A percentile compares a stretch with the other conserved stretches of the same genome.
These are phyloP conservation scores for Pichia nakasei DNA, from an alignment of 805 yeast species.

Conservation along the genomic window DNA sequence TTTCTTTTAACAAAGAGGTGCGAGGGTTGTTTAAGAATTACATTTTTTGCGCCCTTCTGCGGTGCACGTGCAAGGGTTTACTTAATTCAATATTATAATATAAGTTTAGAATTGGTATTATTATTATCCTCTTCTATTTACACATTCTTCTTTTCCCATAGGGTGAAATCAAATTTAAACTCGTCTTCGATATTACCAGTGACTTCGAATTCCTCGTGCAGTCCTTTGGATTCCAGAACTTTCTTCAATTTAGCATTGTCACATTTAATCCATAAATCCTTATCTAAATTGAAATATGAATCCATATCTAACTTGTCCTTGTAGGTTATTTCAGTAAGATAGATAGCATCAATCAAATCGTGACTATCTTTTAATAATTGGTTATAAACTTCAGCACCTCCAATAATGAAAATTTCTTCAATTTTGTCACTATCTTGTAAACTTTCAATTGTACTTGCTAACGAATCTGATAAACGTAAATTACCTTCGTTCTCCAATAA, in stretches of 20 bases:
- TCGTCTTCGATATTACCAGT: constrained; percentile 30
- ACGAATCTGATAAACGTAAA: constrained; percentile 30
- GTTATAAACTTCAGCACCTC: constrained; percentile 85
- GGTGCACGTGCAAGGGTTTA: too few relatives aligned
- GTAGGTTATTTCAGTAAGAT: constrained; percentile 59
- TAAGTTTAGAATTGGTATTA: too few relatives aligned
- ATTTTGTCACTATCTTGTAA: constrained; percentile 26
- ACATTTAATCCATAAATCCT: constrained; percentile 30
- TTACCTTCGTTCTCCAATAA: constrained; percentile 10
- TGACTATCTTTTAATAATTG: constrained; percentile 26
- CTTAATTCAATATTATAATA: too few relatives aligned
- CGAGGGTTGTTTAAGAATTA: too few relatives aligned
- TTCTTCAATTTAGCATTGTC: constrained; percentile 28
- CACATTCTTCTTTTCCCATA: constrained; percentile 36
- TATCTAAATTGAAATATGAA: constrained; percentile 47
- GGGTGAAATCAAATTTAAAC: constrained; percentile 47
- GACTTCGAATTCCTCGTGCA: constrained; percentile 20
- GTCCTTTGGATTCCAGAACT: constrained; percentile 31
- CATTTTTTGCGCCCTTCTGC: too few relatives aligned
- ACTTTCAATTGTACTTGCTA: constrained; percentile 34
- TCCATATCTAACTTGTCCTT: constrained; percentile 47
- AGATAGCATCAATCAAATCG: constrained; percentile 40
- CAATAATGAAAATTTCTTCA: constrained; percentile 71
- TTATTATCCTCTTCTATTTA: too few relatives aligned
- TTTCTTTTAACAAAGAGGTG: too few relatives aligned